Conservation (phyloP, 495 filamentous ascomycete genomes). For the Elaphomyces granulatus region DNA sequence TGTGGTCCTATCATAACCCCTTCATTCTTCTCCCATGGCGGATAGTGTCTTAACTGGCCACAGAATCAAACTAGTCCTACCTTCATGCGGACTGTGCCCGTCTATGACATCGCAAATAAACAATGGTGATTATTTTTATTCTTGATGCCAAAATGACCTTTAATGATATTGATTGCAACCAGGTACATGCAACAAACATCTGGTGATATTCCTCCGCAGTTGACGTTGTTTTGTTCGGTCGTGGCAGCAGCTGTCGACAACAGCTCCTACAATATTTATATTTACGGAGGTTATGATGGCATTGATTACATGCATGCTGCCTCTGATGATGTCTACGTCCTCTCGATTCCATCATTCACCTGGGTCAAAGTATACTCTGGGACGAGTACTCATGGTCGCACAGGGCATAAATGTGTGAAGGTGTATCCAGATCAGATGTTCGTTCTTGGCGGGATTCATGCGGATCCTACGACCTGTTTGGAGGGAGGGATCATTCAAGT, state of each 20-base stretch:
- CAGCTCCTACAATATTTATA: slow-evolving; percentile 47
- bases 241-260: slow-evolving; percentile 39
- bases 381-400: slow-evolving; percentile 28
- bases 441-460: slow-evolving; percentile 39
- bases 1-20: no score
- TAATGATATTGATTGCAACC: no score
- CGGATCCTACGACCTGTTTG: slow-evolving; percentile 27
- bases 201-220: slow-evolving; percentile 27
- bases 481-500: slow-evolving; percentile 34
- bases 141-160: background rate
- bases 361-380: slow-evolving; percentile 43
- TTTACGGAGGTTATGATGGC: slow-evolving; percentile 49
- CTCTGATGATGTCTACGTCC: slow-evolving; percentile 48
- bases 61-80: slow-evolving; percentile 21
- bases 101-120: slow-evolving; percentile 38
- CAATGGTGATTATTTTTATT: slow-evolving; percentile 10
- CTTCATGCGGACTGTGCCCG: slow-evolving; percentile 42
- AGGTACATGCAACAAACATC: slow-evolving; percentile 34
- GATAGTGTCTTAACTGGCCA: background rate
- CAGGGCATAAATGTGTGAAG: slow-evolving; percentile 44
- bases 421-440: slow-evolving; percentile 56
- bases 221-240: slow-evolving; percentile 44
- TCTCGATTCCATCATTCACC: slow-evolving; percentile 52
- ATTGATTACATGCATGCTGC: slow-evolving; percentile 17
- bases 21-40: background rate